A percentile compares a stretch with the other conserved stretches of the same genome.
These are phyloP conservation scores for Craterostigma plantagineum DNA, from an alignment of 257 asterid genomes.

Conservation along the genomic window DNA sequence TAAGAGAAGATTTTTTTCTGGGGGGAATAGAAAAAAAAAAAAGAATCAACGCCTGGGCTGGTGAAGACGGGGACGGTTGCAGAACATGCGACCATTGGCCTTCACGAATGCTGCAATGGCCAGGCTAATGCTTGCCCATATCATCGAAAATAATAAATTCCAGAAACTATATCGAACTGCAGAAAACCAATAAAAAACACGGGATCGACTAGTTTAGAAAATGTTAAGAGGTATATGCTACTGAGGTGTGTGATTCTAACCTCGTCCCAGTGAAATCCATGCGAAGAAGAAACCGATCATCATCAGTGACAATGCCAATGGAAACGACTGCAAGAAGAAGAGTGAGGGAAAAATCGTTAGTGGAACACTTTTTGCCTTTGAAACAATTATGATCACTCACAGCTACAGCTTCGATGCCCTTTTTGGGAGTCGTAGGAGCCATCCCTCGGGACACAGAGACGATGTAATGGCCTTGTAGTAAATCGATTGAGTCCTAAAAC, in stretches of 20 bases:
- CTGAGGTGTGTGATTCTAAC: conserved; percentile 22
- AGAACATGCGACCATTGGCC: conserved; percentile 80
- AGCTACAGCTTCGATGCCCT: conserved; percentile 2
- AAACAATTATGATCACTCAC: too few relatives aligned
- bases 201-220: too few relatives aligned
- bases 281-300: conserved; percentile 62
- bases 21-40: too few relatives aligned
- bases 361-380: too few relatives aligned
- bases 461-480: conserved; percentile 1
- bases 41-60: conserved; percentile 53
- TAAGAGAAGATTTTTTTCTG: too few relatives aligned
- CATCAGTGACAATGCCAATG: conserved; percentile 53
- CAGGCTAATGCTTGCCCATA: conserved; percentile 89
- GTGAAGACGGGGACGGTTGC: conserved; percentile 94
- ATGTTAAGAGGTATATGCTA: not conserved
- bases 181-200: conserved; percentile 2
- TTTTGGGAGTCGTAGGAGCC: not conserved
- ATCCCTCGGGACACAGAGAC: not conserved
- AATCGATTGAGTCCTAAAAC: conserved; percentile 2
- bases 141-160: conserved; percentile 56
- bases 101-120: conserved; percentile 62
- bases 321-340: conserved; percentile 64
- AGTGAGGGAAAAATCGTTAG: too few relatives aligned
- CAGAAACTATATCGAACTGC: conserved; percentile 51
- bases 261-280: conserved; percentile 58